Evolutionary conservation across 306 rosid genomes (phyloP).

Genomic region (Trichosanthes cucumerina): DNA sequence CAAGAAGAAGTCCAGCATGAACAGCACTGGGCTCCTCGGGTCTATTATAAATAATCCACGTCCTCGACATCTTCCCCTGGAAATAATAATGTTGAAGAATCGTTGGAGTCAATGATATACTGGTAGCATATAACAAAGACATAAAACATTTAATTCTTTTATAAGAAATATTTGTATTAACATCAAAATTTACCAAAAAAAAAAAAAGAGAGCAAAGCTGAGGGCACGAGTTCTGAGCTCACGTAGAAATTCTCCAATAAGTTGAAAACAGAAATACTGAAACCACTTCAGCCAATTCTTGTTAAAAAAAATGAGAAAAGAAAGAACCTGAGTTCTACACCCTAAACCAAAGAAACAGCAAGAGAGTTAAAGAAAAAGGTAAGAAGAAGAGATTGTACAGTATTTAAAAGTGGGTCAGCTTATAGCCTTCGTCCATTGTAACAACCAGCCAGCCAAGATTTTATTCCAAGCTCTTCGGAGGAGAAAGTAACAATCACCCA

Average conservation of each 20-base stretch:
- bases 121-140: neutral
- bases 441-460: neutral
- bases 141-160: neutral
- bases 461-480: neutral
- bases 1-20: constrained; percentile 96
- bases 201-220: neutral
- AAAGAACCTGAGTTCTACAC: neutral
- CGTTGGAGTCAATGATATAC: neutral
- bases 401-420: neutral
- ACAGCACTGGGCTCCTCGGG: constrained; percentile 80
- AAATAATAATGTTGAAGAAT: constrained; percentile 22
- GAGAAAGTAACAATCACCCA: neutral
- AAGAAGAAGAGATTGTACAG: neutral
- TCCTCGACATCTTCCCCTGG: constrained; percentile 97
- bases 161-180: neutral
- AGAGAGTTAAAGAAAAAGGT: neutral
- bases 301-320: neutral
- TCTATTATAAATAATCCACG: constrained; percentile 80
- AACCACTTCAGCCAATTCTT: neutral
- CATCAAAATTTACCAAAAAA: neutral
- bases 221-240: neutral
- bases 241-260: neutral
- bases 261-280: neutral
- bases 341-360: neutral
- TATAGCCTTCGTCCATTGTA: neutral